Base-by-base conservation (phyloP, 164 flowering plant species). In the Saururus chinensis region DNA sequence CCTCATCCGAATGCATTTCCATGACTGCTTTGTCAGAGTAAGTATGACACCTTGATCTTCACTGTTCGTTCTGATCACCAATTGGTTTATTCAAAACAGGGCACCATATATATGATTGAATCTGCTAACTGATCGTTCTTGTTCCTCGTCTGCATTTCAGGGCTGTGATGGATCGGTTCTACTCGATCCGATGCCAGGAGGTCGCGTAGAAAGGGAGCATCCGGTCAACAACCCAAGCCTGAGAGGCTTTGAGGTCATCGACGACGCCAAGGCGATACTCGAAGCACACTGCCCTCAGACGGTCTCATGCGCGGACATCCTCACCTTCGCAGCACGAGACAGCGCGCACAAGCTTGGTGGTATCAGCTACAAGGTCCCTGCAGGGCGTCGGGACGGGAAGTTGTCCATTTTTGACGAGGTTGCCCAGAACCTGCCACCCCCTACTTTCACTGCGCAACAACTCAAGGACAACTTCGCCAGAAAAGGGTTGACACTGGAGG, bases 1-100 rank as follows among this genome's bases (percentile, higher is more conserved):
- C 11, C 81, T 84, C 60, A 75, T 84, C 21, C 51, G 86, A 48
- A 65, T 82, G 82, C 84, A 84, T 61, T 84, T 82, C 76, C 88
- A 82, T 64, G 88, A 84, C 66, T 84, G 88, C 69, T 84, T 84
- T 70, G 84, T 84, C 9, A 78, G 86, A 71, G 88, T 82, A 25
- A 10, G 40, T 45, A 30, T 30, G 37, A 6, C 37, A 6, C 37
- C 37, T 30, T 30, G 2, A 30, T 6, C 37, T n/a, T n/a, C n/a
- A n/a, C n/a, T n/a, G n/a, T n/a, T n/a, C n/a, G n/a, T n/a, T n/a
- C 37, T 30, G 37, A 30, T 48, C 37, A n/a, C n/a, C n/a, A 30
- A 30, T 30, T 30, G 6, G 37, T 6, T 30, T 30, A 30, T 30
- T 30, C 37, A 30, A 30, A 30, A 2, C 37, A 30, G 37, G n/a